Base-by-base conservation (phyloP, 345 rosid genomes). In the Geranium rotundifolium region DNA sequence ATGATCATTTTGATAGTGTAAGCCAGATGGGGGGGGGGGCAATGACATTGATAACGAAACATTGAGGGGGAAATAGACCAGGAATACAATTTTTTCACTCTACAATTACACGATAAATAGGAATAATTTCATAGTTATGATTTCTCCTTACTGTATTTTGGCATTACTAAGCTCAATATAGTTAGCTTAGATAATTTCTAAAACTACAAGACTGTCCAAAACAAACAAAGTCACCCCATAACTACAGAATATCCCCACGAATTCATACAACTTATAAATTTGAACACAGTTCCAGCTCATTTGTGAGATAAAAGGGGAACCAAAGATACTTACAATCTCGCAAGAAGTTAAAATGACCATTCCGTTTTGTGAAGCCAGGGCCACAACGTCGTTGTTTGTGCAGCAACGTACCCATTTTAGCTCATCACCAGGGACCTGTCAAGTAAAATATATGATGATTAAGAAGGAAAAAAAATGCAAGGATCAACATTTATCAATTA, bases 301-400 rank as follows among this genome's bases (percentile, higher is more conserved):
- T 34, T 34, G 41, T 34, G 41, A 34, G 41, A 23, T 34, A 34
- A 8, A 31, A 34, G 7, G 10, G 10, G 27, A 62, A 5, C 27
- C 27, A 49, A 56, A 50, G 52, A 29, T 65, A 69, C 90, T 73
- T 79, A 89, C 98, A 74, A 71, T 79, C 58, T 82, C 93, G 61
- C 93, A 87, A 58, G 93, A 79, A 72, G 88, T 81, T 57, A 92
- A 67, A 71, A 89, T 85, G 64, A 89, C 97, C 93, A 79, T 84
- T 84, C 97, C 98, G 52, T 89, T 87, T 59, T 79, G 97, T 13
- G 98, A 92, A 63, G 98, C 98, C 97, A 92, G 84, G 54, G 97
- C 97, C 62, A 92, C 88, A 62, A 87, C 87, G 77, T 92, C 98
- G 69, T 84, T 82, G 75, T 84, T 87, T 68, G 90, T 67, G 78